Evolutionary conservation across 306 rosid genomes (phyloP), one percentile per base, ranked within the genome.

Genomic region (Cajanus cajan): DNA sequence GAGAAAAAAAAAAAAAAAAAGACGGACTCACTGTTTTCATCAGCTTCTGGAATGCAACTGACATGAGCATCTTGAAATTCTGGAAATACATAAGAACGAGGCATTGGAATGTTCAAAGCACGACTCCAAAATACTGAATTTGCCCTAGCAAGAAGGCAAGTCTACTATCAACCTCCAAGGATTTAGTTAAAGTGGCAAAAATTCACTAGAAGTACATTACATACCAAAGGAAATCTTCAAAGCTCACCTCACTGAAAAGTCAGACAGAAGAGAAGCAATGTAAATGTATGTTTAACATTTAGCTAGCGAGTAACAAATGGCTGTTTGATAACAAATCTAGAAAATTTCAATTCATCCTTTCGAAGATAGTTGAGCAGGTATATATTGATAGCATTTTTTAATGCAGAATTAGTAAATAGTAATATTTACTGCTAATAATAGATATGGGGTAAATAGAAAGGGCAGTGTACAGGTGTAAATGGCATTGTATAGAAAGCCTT

Each of bases 141-240:
- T 21, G 93, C 99, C 98, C 99, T 93, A 76, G 85, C 69, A 85
- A 43, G 71, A 81, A 78, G 62, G 84, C 67, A 80, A 44, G 74
- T 71, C 68, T 76, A 74, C 54, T 51, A 76, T 80, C 44, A 88
- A 78, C 73, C 79, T 78, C 77, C 67, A 82, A 81, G 58, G 81
- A 52, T 57, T 69, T 7, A 52, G 25, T 74, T 76, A 22, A 76
- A 47, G 58, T 64, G 21, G 57, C 15, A 73, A 70, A 71, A 75
- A 57, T 68, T 68, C 57, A 39, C 52, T 44, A 64, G 80, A 87
- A 43, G 77, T 45, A 80, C 31, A 39, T 11, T 13, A 11, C 91
- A 25, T 85, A 93, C 99, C 99, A 95, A 51, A 95, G 94, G 86
- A 95, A 88, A 90, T 93, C 99, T 88, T 89, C 99, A 86, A 88